phyloP scores from a whole-genome alignment of 805 yeast species.

The Maudiozyma serrabonitensis region DNA sequence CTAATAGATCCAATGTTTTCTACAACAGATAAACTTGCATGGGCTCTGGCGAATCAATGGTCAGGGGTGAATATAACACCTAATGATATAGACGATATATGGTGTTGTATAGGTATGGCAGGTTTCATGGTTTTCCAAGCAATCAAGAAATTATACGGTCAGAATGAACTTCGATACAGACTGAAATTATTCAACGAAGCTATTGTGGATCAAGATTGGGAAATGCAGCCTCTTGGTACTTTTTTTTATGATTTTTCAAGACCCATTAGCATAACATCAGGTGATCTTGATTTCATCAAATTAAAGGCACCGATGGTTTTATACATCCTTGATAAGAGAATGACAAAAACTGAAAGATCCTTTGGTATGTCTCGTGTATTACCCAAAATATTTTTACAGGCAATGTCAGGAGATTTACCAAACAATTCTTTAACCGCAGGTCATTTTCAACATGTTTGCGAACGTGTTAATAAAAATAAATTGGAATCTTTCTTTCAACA shows the following conservation, averaged over 20 bases:
- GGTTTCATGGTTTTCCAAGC: slow-evolving; percentile 74
- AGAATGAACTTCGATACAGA: slow-evolving; percentile 67
- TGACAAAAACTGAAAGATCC: slow-evolving; percentile 93
- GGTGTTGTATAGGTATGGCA: slow-evolving; percentile 85
- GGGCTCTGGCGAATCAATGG: slow-evolving; percentile 81
- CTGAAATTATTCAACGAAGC: slow-evolving; percentile 55
- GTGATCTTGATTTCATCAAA: slow-evolving; percentile 57
- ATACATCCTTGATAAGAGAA: slow-evolving; percentile 75
- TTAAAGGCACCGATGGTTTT: slow-evolving; percentile 81
- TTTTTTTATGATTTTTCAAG: slow-evolving; percentile 35
- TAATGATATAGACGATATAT: slow-evolving; percentile 61
- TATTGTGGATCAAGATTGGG: slow-evolving; percentile 66
- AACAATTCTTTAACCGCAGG: slow-evolving; percentile 68
- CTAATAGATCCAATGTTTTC: slow-evolving; percentile 70
- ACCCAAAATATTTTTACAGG: slow-evolving; percentile 84
- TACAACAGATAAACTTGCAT: slow-evolving; percentile 57
- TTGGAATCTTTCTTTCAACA: slow-evolving; percentile 79
- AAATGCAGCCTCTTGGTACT: slow-evolving; percentile 69
- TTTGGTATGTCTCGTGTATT: slow-evolving; percentile 86
- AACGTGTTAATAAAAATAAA: slow-evolving; percentile 80
- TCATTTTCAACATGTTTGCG: slow-evolving; percentile 91
- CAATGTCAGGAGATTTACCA: slow-evolving; percentile 86
- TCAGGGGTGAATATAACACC: slow-evolving; percentile 88
- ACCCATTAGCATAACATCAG: slow-evolving; percentile 21
- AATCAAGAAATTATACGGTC: slow-evolving; percentile 63